phyloP scores from a whole-genome alignment of 2,329 filamentous ascomycete species.

The Drechslerella dactyloides region DNA sequence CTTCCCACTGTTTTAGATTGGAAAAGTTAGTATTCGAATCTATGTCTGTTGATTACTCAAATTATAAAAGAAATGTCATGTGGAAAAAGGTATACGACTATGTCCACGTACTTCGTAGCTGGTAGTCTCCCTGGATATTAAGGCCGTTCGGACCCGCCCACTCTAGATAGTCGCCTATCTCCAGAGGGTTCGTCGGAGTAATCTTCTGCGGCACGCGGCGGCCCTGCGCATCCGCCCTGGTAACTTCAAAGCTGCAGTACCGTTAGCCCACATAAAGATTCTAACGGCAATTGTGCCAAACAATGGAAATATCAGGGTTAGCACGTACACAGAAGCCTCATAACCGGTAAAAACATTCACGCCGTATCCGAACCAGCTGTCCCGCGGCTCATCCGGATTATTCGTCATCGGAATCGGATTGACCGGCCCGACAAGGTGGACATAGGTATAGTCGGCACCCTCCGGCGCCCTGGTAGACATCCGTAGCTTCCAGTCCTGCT shows the following conservation, averaged over 20 bases:
- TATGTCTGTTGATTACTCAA: not conserved
- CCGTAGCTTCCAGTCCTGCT: conserved; percentile 22
- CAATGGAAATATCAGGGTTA: too few species aligned
- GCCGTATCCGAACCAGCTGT: conserved; percentile 40
- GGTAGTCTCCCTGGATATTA: conserved; percentile 22
- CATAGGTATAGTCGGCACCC: conserved; percentile 12
- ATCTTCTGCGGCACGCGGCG: conserved; percentile 16
- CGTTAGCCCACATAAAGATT: not conserved
- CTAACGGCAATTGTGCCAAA: too few species aligned
- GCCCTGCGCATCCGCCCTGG: conserved; percentile 8
- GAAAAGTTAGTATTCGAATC: not conserved
- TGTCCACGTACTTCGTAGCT: conserved; percentile 23
- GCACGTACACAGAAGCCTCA: conserved; percentile 32
- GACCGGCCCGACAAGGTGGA: conserved; percentile 26
- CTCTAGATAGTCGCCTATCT: conserved; percentile 27
- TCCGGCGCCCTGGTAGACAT: conserved; percentile 6
- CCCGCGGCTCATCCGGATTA: conserved; percentile 14
- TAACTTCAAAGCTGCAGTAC: conserved; percentile 26
- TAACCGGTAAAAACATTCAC: conserved; percentile 11
- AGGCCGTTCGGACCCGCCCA: conserved; percentile 30
- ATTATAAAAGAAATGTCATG: not conserved
- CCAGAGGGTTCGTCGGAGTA: conserved; percentile 14
- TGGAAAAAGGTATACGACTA: not conserved
- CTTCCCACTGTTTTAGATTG: conserved; percentile 17
- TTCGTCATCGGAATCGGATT: conserved; percentile 29